phyloP scores from a whole-genome alignment of 177 flowering plant species.

The Tripterygium wilfordii region DNA sequence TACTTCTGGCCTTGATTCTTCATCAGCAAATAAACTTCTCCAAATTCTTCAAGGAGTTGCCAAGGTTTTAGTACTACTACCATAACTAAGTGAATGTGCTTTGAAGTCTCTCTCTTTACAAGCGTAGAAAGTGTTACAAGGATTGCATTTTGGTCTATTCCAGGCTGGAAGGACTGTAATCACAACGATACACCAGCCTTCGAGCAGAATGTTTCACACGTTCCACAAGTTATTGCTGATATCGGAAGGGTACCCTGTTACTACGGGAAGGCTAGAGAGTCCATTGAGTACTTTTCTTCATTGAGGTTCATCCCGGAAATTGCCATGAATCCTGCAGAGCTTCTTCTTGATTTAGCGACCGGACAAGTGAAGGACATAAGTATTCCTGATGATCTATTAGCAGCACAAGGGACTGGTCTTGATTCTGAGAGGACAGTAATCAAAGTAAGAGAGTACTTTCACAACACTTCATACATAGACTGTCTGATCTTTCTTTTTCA shows the following conservation, averaged over 20 bases:
- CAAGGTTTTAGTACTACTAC: constrained; percentile 49
- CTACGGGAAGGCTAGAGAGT: constrained; percentile 69
- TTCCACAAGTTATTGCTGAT: constrained; percentile 80
- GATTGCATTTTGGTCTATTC: constrained; percentile 1
- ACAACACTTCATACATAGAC: too few species aligned
- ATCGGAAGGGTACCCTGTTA: constrained; percentile 90
- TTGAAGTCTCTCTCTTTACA: too few species aligned
- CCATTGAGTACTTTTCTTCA: constrained; percentile 74
- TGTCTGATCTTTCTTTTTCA: too few species aligned
- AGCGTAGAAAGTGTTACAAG: too few species aligned
- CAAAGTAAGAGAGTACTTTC: too few species aligned
- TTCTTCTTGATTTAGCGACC: constrained; percentile 83
- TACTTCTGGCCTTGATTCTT: constrained; percentile 96
- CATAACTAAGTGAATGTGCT: not conserved
- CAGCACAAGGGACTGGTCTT: constrained; percentile 26
- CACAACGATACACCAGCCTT: constrained; percentile 95
- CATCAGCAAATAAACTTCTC: constrained; percentile 74
- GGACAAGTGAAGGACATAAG: constrained; percentile 76
- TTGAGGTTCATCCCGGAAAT: constrained; percentile 74
- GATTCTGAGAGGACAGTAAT: constrained; percentile 52
- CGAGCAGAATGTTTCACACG: constrained; percentile 91
- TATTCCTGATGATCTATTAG: constrained; percentile 55
- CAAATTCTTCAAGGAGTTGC: constrained; percentile 76
- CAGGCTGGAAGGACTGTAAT: constrained; percentile 89
- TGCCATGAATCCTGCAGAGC: constrained; percentile 97